phyloP scores from a whole-genome alignment of 1,139 yeast genomes.

The Geotrichum phurueaensis region DNA sequence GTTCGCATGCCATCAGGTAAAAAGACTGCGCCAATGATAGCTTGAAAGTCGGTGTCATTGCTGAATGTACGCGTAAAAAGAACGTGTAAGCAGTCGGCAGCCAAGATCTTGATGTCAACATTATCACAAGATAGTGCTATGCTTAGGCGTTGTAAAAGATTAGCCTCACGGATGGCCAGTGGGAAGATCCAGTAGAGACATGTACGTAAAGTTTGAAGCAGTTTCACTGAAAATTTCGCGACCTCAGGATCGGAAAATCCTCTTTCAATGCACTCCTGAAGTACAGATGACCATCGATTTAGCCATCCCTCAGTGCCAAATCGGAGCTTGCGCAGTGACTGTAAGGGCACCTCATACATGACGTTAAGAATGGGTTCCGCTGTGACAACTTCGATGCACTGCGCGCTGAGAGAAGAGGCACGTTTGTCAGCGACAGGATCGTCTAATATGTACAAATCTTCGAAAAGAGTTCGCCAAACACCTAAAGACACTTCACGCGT shows the following conservation, averaged over 20 bases:
- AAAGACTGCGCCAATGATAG: slow-evolving; percentile 75
- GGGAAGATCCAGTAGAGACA: slow-evolving; percentile 91
- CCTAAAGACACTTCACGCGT: slow-evolving; percentile 70
- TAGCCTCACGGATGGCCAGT: slow-evolving; percentile 58
- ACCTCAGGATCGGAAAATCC: slow-evolving; percentile 34
- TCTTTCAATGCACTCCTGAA: slow-evolving; percentile 43
- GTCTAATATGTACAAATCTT: slow-evolving; percentile 87
- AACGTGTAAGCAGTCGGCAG: slow-evolving; percentile 86
- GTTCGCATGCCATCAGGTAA: slow-evolving; percentile 63
- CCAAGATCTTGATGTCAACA: slow-evolving; percentile 67
- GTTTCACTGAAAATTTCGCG: slow-evolving; percentile 51
- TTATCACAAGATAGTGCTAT: slow-evolving; percentile 56
- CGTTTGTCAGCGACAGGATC: slow-evolving; percentile 85
- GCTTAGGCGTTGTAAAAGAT: slow-evolving; percentile 60
- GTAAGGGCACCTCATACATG: slow-evolving; percentile 66
- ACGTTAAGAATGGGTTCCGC: slow-evolving; percentile 59
- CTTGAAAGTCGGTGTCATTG: slow-evolving; percentile 65
- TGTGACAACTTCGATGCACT: slow-evolving; percentile 76
- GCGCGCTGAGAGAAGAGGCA: slow-evolving; percentile 68
- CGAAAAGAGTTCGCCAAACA: slow-evolving; percentile 79
- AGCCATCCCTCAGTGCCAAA: slow-evolving; percentile 84
- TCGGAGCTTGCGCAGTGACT: slow-evolving; percentile 31
- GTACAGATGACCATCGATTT: slow-evolving; percentile 59
- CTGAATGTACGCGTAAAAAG: slow-evolving; percentile 77
- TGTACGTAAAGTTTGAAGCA: slow-evolving; percentile 78